Conservation (phyloP, 2,329 filamentous ascomycete species). For the Geoglossum cookeanum region DNA sequence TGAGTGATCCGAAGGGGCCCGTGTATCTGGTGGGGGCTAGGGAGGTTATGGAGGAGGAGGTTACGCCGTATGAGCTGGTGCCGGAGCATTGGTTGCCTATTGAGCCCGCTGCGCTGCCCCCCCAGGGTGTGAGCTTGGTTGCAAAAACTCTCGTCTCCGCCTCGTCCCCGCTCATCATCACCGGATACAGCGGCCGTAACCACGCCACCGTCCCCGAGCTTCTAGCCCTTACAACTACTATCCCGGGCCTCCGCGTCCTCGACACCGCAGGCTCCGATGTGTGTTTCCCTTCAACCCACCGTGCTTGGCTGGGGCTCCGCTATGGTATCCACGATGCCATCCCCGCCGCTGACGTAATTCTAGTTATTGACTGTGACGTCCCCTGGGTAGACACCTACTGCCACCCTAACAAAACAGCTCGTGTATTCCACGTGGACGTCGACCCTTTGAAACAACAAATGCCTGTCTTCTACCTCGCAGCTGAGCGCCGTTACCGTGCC, state of each 20-base stretch:
- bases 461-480: conserved; percentile 52
- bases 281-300: conserved; percentile 58
- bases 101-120: conserved; percentile 42
- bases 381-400: conserved; percentile 17
- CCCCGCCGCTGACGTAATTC: conserved; percentile 8
- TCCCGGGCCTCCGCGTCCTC: conserved; percentile 51
- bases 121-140: conserved; percentile 24
- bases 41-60: conserved; percentile 73
- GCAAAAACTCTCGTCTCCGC: conserved; percentile 43
- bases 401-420: conserved; percentile 31
- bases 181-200: conserved; percentile 53
- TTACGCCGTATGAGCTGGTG: conserved; percentile 49
- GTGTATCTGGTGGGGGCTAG: conserved; percentile 62
- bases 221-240: conserved; percentile 45
- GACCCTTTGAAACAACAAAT: conserved; percentile 53
- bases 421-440: conserved; percentile 44
- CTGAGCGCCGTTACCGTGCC: conserved; percentile 45
- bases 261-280: conserved; percentile 65
- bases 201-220: conserved; percentile 40
- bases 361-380: conserved; percentile 6
- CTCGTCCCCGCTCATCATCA: conserved; percentile 47
- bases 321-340: conserved; percentile 4
- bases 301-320: conserved; percentile 24
- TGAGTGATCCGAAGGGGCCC: conserved; percentile 55
- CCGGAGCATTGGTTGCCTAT: conserved; percentile 54